Evolutionary conservation across 169 alveolate species (phyloP), one percentile per base, ranked within the genome.

Genomic region (Eimeria acervulina): DNA sequence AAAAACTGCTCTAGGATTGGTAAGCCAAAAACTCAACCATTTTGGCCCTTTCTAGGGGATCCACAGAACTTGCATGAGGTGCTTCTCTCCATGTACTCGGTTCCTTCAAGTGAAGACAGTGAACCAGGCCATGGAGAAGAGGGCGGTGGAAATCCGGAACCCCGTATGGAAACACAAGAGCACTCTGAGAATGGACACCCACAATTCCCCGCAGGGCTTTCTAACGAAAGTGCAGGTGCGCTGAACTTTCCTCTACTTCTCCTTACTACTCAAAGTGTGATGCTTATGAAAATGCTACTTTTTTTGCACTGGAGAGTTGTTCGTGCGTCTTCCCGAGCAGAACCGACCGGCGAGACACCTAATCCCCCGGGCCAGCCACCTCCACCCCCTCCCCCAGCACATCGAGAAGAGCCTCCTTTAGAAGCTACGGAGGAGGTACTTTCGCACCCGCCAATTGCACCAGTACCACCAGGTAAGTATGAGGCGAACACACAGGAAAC

Each of bases 1-100:
- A 84, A 84, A 55, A 84, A 51, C 66, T 84, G 93, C 36, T 31
- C 61, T 8, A 31, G 52, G 47, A 52, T 84, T 59, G 80, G 80
- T 13, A 51, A 4, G 52, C 93, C 93, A 33, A 47, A 84, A 13
- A 55, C 59, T 51, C 52, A 84, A 40, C 78, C 74, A 10, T 84
- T 84, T 59, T 84, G 21, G 59, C 93, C 93, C 52, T 55, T 59
- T 15, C 13, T 12, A 31, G n/a, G 1, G 55, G 78, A 51, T 4
- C 93, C 93, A 38, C 52, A 51, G 21, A 12, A 13, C 80, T 55
- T 33, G 2, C 80, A 84, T 52, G 93, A 84, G 42, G 93, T 8
- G 1, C 80, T 84, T 17, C 31, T 84, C 42, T 40, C 93, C 36
- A 55, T 59, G 70, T 84, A 55, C 42, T 33, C 78, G 28, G 36